Percentiles rank a stretch among this genome's conserved stretches.
Evolutionary conservation across 139 green algal genomes (phyloP).

Genomic region (Desmodesmus armatus): DNA sequence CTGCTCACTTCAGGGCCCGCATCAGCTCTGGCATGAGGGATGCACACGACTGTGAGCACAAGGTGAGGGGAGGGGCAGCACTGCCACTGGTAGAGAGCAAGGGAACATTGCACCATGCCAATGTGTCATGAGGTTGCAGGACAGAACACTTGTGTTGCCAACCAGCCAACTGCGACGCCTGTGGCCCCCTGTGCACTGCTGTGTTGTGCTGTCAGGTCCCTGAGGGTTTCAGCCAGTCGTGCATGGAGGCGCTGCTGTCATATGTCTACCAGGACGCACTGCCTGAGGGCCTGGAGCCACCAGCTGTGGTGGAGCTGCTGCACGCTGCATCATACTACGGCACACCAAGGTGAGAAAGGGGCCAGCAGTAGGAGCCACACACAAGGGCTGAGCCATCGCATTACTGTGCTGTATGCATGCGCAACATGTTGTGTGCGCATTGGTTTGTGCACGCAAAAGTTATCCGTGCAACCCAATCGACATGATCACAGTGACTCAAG

Average conservation of each 20-base stretch:
- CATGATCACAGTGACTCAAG: no score
- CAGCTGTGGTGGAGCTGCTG: conserved; percentile 53
- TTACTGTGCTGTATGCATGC: background rate
- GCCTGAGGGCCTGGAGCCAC: conserved; percentile 17
- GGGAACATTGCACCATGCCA: no score
- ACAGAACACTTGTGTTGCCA: background rate
- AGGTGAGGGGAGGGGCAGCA: background rate
- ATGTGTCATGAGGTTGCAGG: no score
- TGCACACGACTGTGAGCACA: conserved; percentile 32
- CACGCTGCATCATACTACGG: conserved; percentile 70
- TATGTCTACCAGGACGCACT: conserved; percentile 70
- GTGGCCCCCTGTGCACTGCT: background rate
- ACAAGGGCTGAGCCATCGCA: background rate
- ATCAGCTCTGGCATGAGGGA: conserved; percentile 35
- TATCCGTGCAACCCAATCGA: no score
- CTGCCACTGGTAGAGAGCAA: background rate
- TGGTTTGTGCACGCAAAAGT: no score
- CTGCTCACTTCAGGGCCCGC: conserved; percentile 30
- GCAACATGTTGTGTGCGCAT: no score
- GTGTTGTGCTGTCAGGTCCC: conserved; percentile 48
- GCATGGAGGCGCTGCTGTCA: conserved; percentile 57
- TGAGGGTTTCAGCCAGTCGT: conserved; percentile 63
- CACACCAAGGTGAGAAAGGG: conserved; percentile 48
- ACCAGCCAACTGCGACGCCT: background rate
- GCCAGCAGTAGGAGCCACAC: no score